Base-by-base conservation (phyloP, 2,329 filamentous ascomycete genomes). In the Pseudogymnoascus sp. region DNA sequence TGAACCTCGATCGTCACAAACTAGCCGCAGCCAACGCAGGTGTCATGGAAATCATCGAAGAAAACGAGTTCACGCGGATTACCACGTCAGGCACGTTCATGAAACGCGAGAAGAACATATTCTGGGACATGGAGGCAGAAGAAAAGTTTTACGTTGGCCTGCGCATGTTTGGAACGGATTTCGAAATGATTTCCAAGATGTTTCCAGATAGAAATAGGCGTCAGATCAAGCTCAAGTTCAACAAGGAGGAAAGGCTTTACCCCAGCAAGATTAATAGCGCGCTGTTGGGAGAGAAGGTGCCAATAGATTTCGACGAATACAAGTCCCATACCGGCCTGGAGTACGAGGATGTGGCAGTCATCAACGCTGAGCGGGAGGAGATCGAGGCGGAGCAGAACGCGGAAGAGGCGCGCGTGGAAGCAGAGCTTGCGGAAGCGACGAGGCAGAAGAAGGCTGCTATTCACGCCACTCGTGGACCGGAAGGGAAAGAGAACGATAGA, bases 181-280 rank as follows among this genome's bases (percentile, higher is more conserved):
- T 94, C 71, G 82, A 87, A 72, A 90, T 90, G 75, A 92, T 95
- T 68, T 82, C 83, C 64, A 83, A 84, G 68, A 85, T 92, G 81
- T 92, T 95, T 70, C 83, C 85, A 1, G 82, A 83, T 66, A 86
- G 88, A 70, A 88, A 83, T 64, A 82, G 91, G 16, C 83, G 87
- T 33, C 85, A 90, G 72, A 82, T 94, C 75, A 93, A 93, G 76
- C 81, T 88, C 66, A 94, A 94, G 72, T 94, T 91, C 76, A 89
- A 87, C 69, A 86, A 87, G 65, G 91, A 94, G 74, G 90, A 94
- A 75, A 80, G 84, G 35, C 78, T 83, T 61, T 81, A 87, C 66
- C 85, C 88, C 0, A 75, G 77, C 2, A 81, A 83, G 65, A 80
- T 95, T 67, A 85, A 84, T 65, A 79, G 80, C 37, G 84, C 84